phyloP scores from a whole-genome alignment of 176 grass and related monocot species.

The Cenchrus americanus region DNA sequence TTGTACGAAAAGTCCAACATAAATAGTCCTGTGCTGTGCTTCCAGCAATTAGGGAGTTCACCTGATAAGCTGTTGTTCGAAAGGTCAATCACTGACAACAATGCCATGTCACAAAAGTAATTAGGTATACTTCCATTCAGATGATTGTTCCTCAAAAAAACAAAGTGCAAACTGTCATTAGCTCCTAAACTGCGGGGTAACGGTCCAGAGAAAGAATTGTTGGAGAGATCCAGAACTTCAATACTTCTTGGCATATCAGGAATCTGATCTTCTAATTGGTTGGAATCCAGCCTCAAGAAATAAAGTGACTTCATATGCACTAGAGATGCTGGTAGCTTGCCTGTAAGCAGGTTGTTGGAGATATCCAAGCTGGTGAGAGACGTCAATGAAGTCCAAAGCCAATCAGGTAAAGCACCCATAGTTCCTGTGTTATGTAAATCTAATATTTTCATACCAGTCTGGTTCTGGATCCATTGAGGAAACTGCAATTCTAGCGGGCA shows the following conservation, averaged over 20 bases:
- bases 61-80: background rate
- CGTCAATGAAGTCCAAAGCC: background rate
- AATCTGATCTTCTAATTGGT: background rate
- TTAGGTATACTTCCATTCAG: background rate
- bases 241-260: background rate
- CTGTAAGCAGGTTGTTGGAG: background rate
- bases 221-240: background rate
- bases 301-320: background rate
- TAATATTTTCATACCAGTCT: accelerated
- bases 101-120: background rate
- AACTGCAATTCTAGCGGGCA: background rate
- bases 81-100: background rate
- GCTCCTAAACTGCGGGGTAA: background rate
- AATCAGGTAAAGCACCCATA: background rate
- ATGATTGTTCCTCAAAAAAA: background rate
- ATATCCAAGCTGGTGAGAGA: background rate
- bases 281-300: background rate
- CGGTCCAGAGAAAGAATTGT: background rate
- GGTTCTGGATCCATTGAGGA: background rate
- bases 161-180: background rate
- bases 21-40: background rate
- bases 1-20: background rate
- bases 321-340: background rate
- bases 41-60: background rate
- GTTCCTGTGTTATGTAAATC: background rate